Conservation (phyloP, 768 basidiomycete genomes). For the Trametes villosa region DNA sequence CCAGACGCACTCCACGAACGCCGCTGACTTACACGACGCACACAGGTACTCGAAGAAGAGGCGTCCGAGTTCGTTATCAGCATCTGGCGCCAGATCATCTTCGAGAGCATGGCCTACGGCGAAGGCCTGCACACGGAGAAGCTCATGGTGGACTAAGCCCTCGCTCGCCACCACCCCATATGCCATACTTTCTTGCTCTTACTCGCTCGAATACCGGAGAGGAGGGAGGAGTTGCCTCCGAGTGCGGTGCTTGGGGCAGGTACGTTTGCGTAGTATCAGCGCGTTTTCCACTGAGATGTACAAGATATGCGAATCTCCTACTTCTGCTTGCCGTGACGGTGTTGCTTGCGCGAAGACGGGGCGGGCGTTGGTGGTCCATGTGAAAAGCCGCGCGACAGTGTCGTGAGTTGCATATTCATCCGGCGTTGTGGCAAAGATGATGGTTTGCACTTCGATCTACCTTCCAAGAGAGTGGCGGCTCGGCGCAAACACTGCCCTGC, state of each 20-base stretch:
- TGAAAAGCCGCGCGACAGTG: background rate
- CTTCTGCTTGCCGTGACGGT: constrained; percentile 17
- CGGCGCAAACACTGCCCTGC: too few species aligned
- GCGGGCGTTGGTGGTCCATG: background rate
- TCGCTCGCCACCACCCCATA: background rate
- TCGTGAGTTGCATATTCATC: constrained; percentile 29
- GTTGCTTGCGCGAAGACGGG: background rate
- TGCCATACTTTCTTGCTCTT: background rate
- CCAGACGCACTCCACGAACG: background rate
- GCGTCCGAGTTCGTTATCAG: constrained; percentile 75
- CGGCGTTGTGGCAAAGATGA: constrained; percentile 15
- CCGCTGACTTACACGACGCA: background rate
- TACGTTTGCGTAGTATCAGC: constrained; percentile 36
- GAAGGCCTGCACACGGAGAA: constrained; percentile 88
- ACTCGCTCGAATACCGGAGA: background rate
- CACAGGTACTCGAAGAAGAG: constrained; percentile 91
- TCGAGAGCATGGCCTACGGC: constrained; percentile 92
- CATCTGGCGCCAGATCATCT: constrained; percentile 92
- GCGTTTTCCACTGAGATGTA: constrained; percentile 33
- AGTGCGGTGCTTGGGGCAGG: constrained; percentile 28
- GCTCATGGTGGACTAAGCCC: constrained; percentile 71
- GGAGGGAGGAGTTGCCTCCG: constrained; percentile 11
- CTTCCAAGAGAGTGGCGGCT: background rate
- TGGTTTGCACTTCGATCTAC: constrained; percentile 15
- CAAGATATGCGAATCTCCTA: constrained; percentile 27